Evolutionary conservation across 495 filamentous ascomycete genomes (phyloP).

Genomic region (Penicillium canariense): DNA sequence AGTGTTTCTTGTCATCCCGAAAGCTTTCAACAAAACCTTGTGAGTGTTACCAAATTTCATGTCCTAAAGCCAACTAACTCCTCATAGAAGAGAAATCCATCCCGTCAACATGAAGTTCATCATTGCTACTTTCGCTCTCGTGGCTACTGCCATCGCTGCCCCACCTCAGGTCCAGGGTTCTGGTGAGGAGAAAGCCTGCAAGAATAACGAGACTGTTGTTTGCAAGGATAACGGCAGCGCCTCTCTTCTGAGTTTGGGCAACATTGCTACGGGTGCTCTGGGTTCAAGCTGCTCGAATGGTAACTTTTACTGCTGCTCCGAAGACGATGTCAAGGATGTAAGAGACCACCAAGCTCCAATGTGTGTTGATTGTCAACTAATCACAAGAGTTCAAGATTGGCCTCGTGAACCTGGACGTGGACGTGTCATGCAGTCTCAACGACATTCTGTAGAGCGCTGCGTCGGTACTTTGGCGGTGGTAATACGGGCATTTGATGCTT

Average conservation of each 20-base stretch:
- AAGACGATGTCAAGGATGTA: not conserved
- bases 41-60: too few species aligned
- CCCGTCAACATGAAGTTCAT: constrained; percentile 8
- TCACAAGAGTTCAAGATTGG: not conserved
- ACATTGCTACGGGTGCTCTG: constrained; percentile 4
- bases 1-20: too few species aligned
- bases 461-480: too few species aligned
- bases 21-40: too few species aligned
- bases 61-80: too few species aligned
- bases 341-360: not conserved
- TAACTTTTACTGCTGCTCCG: constrained; percentile 14
- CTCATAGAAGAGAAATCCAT: too few species aligned
- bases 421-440: constrained; percentile 6
- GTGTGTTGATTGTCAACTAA: not conserved
- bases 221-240: constrained; percentile 8
- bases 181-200: not conserved
- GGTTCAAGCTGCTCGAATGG: constrained; percentile 9
- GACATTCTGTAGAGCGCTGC: constrained; percentile 5
- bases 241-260: constrained; percentile 10
- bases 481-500: too few species aligned
- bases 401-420: constrained; percentile 4
- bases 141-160: not conserved
- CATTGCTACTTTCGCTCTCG: not conserved
- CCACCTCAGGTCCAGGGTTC: too few species aligned
- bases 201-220: constrained; percentile 10